Conservation (phyloP, 2,329 filamentous ascomycete genomes). For the Teratosphaeria destructans region DNA sequence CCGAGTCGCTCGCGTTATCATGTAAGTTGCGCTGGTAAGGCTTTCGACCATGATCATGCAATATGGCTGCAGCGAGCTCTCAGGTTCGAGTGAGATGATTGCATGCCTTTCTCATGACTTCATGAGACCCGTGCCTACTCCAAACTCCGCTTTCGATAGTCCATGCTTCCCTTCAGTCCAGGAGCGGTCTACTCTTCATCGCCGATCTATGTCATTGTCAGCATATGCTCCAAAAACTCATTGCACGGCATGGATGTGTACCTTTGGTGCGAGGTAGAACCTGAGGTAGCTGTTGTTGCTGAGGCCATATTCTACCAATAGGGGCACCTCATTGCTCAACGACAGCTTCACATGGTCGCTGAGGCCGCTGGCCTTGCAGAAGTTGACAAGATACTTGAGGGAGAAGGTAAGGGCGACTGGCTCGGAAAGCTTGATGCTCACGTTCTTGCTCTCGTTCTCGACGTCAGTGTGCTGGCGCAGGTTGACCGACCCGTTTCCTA, state of each 20-base stretch:
- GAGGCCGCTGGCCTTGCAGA: slow-evolving; percentile 91
- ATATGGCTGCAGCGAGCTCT: background rate
- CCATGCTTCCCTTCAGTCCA: background rate
- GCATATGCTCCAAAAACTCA: background rate
- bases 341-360: slow-evolving; percentile 79
- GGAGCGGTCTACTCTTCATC: slow-evolving; percentile 38
- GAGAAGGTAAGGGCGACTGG: slow-evolving; percentile 94
- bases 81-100: background rate
- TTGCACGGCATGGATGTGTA: slow-evolving; percentile 35
- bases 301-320: slow-evolving; percentile 85
- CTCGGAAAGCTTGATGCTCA: slow-evolving; percentile 83
- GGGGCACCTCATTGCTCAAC: slow-evolving; percentile 89
- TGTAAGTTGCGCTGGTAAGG: background rate
- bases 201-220: slow-evolving; percentile 50
- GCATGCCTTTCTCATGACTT: background rate
- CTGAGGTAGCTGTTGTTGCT: slow-evolving; percentile 77
- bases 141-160: background rate
- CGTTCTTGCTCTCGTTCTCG: slow-evolving; percentile 76
- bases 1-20: background rate
- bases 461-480: slow-evolving; percentile 80
- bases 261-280: slow-evolving; percentile 98
- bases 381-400: slow-evolving; percentile 98
- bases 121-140: background rate
- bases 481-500: slow-evolving; percentile 88
- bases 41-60: background rate